A percentile compares a stretch with the other conserved stretches of the same genome.
These are phyloP conservation scores for Chloropicon primus DNA, from an alignment of 139 green algal genomes.

Conservation along the genomic window DNA sequence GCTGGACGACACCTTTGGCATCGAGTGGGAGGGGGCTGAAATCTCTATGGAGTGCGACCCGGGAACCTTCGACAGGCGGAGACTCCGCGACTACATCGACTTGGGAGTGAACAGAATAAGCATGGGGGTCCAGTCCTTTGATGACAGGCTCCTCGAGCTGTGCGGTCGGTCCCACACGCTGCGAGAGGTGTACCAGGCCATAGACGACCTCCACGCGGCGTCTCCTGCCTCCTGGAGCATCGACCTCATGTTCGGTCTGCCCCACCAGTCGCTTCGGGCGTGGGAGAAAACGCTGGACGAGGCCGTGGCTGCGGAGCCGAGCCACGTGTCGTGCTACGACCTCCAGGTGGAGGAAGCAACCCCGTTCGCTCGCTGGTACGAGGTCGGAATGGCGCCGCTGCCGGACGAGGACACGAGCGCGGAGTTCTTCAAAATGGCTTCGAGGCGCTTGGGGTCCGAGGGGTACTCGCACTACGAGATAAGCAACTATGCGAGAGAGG, in stretches of 20 bases:
- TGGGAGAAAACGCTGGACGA: constrained; percentile 53
- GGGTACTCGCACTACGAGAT: constrained; percentile 93
- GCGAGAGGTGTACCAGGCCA: constrained; percentile 44
- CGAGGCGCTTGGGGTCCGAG: constrained; percentile 30
- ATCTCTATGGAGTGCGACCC: constrained; percentile 88
- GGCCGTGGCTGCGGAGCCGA: constrained; percentile 42
- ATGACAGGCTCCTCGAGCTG: constrained; percentile 39
- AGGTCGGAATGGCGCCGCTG: constrained; percentile 23
- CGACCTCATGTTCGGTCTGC: constrained; percentile 51
- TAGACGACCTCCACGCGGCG: constrained; percentile 42
- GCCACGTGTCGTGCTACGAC: constrained; percentile 90
- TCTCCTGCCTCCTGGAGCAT: constrained; percentile 27
- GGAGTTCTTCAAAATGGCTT: constrained; percentile 63
- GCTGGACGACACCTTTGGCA: constrained; percentile 36
- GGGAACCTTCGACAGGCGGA: constrained; percentile 72
- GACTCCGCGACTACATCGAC: constrained; percentile 50
- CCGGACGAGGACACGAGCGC: constrained; percentile 13
- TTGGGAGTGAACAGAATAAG: constrained; percentile 77
- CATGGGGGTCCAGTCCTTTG: constrained; percentile 76
- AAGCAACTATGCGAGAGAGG: constrained; percentile 71
- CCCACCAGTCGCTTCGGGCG: constrained; percentile 32
- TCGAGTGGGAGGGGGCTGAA: constrained; percentile 47
- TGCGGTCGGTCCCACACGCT: constrained; percentile 58
- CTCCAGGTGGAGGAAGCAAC: constrained; percentile 89
- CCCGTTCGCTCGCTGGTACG: constrained; percentile 70